Evolutionary conservation across 176 grass and related monocot species (phyloP).

Genomic region (Musa beccarii): DNA sequence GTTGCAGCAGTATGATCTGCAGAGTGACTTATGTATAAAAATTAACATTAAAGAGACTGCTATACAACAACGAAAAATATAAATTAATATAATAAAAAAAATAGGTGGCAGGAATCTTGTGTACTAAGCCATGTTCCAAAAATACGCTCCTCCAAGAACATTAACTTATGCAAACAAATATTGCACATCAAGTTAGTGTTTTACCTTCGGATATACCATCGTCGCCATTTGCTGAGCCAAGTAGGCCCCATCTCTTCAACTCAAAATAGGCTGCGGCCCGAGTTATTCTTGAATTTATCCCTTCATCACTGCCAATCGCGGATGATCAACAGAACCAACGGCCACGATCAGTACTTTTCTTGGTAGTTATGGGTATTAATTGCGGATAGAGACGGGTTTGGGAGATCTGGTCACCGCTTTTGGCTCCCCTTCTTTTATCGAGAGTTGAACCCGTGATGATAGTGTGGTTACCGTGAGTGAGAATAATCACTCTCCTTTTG

Average conservation of each 20-base stretch:
- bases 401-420: slow-evolving; percentile 4
- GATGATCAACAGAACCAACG: neutral
- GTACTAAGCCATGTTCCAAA: neutral
- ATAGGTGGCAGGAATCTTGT: slow-evolving; percentile 10
- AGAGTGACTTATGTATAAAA: no score
- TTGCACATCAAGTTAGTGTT: no score
- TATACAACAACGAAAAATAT: no score
- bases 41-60: no score
- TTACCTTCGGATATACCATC: no score
- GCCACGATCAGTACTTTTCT: neutral
- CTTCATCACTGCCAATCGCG: neutral
- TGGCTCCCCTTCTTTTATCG: neutral
- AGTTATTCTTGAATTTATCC: no score
- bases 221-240: no score
- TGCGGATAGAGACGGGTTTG: no score
- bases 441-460: neutral
- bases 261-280: no score
- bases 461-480: slow-evolving; percentile 1
- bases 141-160: neutral
- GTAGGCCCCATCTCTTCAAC: no score
- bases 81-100: neutral
- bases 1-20: no score
- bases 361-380: slow-evolving; percentile 5
- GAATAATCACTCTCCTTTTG: neutral
- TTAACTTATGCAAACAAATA: neutral